Conservation (phyloP, 1,284 basidiomycete species). For the Naganishia albida region DNA sequence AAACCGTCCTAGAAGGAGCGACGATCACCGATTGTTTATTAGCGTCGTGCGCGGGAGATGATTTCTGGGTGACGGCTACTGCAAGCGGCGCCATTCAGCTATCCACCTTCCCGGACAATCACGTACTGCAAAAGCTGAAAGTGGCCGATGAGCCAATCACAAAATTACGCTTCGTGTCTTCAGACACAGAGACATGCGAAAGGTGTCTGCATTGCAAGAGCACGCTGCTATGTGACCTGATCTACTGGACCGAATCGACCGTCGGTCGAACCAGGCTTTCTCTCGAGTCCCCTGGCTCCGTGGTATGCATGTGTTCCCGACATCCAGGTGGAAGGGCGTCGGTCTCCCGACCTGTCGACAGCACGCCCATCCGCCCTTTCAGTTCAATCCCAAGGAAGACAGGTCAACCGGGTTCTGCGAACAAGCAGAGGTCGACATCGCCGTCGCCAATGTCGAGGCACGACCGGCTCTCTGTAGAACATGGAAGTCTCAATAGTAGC, state of each 20-base stretch:
- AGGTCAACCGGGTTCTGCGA: constrained; percentile 4
- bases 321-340: constrained; percentile 23
- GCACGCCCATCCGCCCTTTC: constrained; percentile 6
- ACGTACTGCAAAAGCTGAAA: constrained; percentile 3
- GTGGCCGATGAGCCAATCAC: constrained; percentile 8
- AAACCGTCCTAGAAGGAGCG: not conserved
- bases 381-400: constrained; percentile 1
- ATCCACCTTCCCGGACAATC: constrained; percentile 10
- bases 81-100: constrained; percentile 2
- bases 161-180: not conserved
- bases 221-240: not conserved
- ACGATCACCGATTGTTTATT: constrained; percentile 7
- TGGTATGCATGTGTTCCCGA: constrained; percentile 18
- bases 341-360: constrained; percentile 19
- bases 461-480: not conserved
- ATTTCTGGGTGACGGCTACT: constrained; percentile 11
- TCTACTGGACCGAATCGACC: constrained; percentile 10
- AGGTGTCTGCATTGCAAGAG: constrained; percentile 11
- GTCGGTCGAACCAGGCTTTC: constrained; percentile 10
- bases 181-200: constrained; percentile 1
- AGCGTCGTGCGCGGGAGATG: not conserved
- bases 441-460: constrained; percentile 21
- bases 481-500: not conserved
- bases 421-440: constrained; percentile 24
- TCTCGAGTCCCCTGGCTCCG: constrained; percentile 4